These are phyloP conservation scores for Patellifolia procumbens DNA, from an alignment of 179 eudicot genomes.

Conservation along the genomic window DNA sequence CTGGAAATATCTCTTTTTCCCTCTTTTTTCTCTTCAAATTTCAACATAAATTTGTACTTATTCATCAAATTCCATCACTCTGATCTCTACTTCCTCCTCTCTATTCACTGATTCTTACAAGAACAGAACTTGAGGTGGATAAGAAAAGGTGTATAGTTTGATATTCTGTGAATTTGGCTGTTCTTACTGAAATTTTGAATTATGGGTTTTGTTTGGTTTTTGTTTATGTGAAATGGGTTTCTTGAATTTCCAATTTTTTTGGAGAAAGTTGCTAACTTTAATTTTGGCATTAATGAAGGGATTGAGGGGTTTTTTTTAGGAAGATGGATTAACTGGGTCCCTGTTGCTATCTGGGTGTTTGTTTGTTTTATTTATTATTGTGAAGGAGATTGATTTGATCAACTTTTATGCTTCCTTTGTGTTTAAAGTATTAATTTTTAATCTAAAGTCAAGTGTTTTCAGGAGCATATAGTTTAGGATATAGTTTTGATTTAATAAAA, in stretches of 20 bases:
- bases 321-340: conserved; percentile 32
- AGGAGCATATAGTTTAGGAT: conserved; percentile 11
- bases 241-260: neutral
- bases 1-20: conserved; percentile 27
- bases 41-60: conserved; percentile 8
- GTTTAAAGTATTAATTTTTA: conserved; percentile 23
- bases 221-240: neutral
- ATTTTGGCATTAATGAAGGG: neutral
- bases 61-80: conserved; percentile 28
- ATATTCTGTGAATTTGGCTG: neutral
- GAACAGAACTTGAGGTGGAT: neutral
- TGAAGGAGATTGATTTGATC: conserved; percentile 23
- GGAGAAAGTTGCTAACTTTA: conserved; percentile 13
- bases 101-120: neutral
- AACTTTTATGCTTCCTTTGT: conserved; percentile 21
- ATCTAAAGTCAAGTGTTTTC: conserved; percentile 26
- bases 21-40: conserved; percentile 25
- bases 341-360: conserved; percentile 17
- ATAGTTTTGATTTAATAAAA: conserved; percentile 14
- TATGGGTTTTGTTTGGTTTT: conserved; percentile 21
- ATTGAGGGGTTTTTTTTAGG: conserved; percentile 8
- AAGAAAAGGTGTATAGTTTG: conserved; percentile 21
- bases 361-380: neutral
- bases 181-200: conserved; percentile 15
- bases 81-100: conserved; percentile 9